Evolutionary conservation across 2,329 filamentous ascomycete genomes (phyloP), one percentile per base, ranked within the genome.

Genomic region (Penicillium sp.): DNA sequence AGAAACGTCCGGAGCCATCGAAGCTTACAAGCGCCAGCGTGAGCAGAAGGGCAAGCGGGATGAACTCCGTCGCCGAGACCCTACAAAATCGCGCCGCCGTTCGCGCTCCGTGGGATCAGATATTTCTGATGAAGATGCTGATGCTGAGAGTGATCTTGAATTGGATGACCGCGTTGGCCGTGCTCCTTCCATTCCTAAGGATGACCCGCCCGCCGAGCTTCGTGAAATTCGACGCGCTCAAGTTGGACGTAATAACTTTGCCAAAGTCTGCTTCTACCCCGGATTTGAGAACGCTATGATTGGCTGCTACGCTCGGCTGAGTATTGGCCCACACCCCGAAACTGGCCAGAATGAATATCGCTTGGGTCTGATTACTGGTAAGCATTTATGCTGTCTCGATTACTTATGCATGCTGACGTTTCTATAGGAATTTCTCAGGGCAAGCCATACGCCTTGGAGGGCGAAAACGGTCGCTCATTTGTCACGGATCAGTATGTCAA

Each of bases 261-360:
- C 89, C 7, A 86, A 93, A 68, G 89, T 96, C 53, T 97, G 92
- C 80, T 96, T 96, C 78, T 93, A 92, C 65, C 94, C 94, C 11
- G 88, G 88, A 4, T 97, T 99, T 64, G 89, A 96, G 54, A 79
- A 89, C 9, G 83, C 89, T 31, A 89, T 97, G 66, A 85, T 81
- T 16, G 91, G 91, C 50, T 95, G 92, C 73, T 99, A 89, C 71
- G 88, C 88, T 37, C 89, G 94, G 50, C 85, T 97, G 62, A 89
- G 87, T 60, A 85, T 97, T 55, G 93, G 92, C 0, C 82, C 88
- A 13, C 89, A 95, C 69, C 83, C 84, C 11, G 82, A 86, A 22
- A 89, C 84, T 4, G 87, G 88, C 4, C 79, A 87, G 57, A 88
- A 89, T 59, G 83, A 90, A 62, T 99, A 99, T 74, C 89, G 93